Percentiles rank a stretch among this genome's conserved stretches.
phyloP scores from a whole-genome alignment of 1,284 basidiomycete genomes.

The Sparassis latifolia region DNA sequence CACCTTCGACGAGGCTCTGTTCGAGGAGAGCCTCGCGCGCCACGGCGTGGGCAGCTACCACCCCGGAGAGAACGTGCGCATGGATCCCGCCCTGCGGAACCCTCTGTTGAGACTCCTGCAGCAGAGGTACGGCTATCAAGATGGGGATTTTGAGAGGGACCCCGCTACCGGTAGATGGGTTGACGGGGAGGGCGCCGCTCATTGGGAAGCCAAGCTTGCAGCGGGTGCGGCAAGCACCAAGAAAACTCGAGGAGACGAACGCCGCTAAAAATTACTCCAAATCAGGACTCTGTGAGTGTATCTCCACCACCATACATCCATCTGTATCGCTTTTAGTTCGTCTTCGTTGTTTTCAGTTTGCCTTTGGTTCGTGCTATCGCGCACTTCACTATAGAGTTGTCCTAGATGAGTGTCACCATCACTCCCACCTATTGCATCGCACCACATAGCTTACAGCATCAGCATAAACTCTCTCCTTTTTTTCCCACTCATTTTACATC shows the following conservation, averaged over 20 bases:
- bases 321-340: too few relatives aligned
- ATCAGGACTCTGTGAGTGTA: neutral
- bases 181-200: slow-evolving; percentile 50
- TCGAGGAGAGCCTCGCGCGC: slow-evolving; percentile 74
- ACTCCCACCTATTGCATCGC: too few relatives aligned
- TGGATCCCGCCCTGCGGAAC: slow-evolving; percentile 79
- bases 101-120: slow-evolving; percentile 67
- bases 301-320: too few relatives aligned
- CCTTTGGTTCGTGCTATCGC: too few relatives aligned
- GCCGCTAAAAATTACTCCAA: slow-evolving; percentile 13
- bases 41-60: slow-evolving; percentile 74
- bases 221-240: slow-evolving; percentile 31
- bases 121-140: slow-evolving; percentile 67
- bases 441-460: too few relatives aligned
- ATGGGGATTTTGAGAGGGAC: slow-evolving; percentile 77
- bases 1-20: slow-evolving; percentile 73
- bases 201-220: slow-evolving; percentile 55
- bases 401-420: too few relatives aligned
- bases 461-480: too few relatives aligned
- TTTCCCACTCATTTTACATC: too few relatives aligned
- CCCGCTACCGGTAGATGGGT: slow-evolving; percentile 54
- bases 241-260: slow-evolving; percentile 27
- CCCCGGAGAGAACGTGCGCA: slow-evolving; percentile 76
- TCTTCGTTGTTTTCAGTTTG: too few relatives aligned
- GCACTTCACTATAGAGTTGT: too few relatives aligned